Evolutionary conservation across 805 yeast genomes (phyloP).

Genomic region (Metschnikowia shivogae): DNA sequence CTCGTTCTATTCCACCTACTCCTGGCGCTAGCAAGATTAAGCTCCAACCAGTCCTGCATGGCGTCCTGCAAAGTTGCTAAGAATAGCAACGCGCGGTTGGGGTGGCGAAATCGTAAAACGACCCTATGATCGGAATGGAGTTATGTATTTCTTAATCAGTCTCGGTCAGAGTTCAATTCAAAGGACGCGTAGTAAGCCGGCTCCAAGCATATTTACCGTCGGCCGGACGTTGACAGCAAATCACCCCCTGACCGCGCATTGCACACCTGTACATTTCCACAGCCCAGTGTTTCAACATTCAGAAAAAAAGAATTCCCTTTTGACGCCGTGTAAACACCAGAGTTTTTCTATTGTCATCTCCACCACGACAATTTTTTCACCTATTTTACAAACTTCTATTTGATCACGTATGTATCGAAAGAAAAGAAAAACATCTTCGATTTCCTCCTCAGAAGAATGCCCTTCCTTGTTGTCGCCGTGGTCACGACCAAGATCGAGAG

Average conservation of each 20-base stretch:
- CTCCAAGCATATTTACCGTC: no score
- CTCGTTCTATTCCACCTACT: no score
- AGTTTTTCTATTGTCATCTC: constrained; percentile 5
- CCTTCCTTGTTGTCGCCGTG: background rate
- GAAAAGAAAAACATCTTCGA: background rate
- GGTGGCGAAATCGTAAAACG: background rate
- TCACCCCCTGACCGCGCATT: constrained; percentile 12
- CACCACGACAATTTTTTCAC: constrained; percentile 1
- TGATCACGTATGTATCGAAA: constrained; percentile 2
- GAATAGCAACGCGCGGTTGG: constrained; percentile 1
- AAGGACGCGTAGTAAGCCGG: no score
- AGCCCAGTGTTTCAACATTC: constrained; percentile 13
- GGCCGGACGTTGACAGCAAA: background rate
- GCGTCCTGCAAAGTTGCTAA: background rate
- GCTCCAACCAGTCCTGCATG: no score
- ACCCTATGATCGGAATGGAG: background rate
- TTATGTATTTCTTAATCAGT: background rate
- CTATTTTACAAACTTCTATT: constrained; percentile 1
- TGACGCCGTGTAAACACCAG: constrained; percentile 4
- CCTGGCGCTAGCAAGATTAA: no score
- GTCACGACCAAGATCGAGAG: background rate
- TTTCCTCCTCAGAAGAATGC: background rate
- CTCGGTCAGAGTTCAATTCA: no score
- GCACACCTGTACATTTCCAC: constrained; percentile 18
- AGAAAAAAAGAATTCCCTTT: constrained; percentile 10